Evolutionary conservation across 805 yeast genomes (phyloP), one percentile per base, ranked within the genome.

Genomic region (Deakozyma indianensis): DNA sequence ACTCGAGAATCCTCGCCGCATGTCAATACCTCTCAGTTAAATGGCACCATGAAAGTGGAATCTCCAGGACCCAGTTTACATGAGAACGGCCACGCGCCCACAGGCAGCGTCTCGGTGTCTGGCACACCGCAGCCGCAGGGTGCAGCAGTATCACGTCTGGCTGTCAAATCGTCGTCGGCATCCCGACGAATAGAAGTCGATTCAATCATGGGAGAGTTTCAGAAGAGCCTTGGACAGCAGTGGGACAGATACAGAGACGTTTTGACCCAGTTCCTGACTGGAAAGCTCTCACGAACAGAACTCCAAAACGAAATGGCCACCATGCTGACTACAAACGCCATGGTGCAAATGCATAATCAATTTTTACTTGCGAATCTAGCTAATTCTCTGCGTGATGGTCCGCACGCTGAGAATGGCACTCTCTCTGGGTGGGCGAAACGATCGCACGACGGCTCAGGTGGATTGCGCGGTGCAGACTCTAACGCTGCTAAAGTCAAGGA

Each of bases 241-340:
- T 90, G 98, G 98, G 90, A 81, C 50, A 73, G 72, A 48, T 90
- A 90, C 61, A 88, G 94, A 50, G 82, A 79, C 46, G 71, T 84
- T 3, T 71, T 92, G 22, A 78, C 90, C 43, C 66, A 74, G 44
- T 90, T 87, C 54, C 67, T 90, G 32, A 61, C 81, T 32, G 95
- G 95, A 3, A 81, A 79, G 58, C 66, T 87, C 18, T 81, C 95
- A 9, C 70, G 95, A 43, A 61, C 63, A 20, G 98, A 90, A 61
- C 68, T 90, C 46, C 75, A 77, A 49, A 65, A 68, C 14, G 77
- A 69, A 42, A 68, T 85, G 25, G 67, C 68, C 41, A 72, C 72
- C n/a, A 66, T 83, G 23, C 66, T 87, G 18, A 71, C 69, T 44
- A 60, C 59, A 23, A 63, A 64, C 20, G 53, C 50, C 4, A 66